Base-by-base conservation (phyloP, 768 basidiomycete species). In the Leccinellum albellum region DNA sequence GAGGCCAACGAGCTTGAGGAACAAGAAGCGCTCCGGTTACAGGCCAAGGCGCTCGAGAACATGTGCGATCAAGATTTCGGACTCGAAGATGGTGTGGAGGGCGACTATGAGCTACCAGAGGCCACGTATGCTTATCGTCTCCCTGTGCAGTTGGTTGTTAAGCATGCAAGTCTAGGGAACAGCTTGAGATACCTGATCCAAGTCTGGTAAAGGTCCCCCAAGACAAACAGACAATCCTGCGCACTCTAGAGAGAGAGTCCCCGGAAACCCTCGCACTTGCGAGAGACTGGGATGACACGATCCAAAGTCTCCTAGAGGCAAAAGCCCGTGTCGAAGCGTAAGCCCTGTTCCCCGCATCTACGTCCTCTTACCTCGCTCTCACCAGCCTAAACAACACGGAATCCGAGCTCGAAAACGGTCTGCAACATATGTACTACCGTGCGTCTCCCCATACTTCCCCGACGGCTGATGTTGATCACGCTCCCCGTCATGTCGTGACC, bases 391-490 rank as follows among this genome's bases (percentile, higher is more conserved):
- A 83, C 57, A 65, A 73, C 14, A 70, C 78, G 28, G 74, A 78
- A 45, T 69, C 81, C 0, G 82, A 88, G n/a, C 75, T 85, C 4
- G 79, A 76, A 55, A 75, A 85, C 24, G 89, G 89, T 50, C 83
- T 95, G 78, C 72, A 86, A 51, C 89, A 94, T 67, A 75, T 95
- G 45, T 87, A 96, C 73, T 91, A 96, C 68, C 95, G 95, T 94
- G 68, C 73, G 92, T 79, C 6, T n/a, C 32, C 42, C 53, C n/a
- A 3, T 31, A 20, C 48, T 17, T 54, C 40, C 24, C 24, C 42
- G 7, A 8, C 6, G 20, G 9, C 46, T 55, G 21, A 48, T 29
- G 6, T 21, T 50, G 28, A 53, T 57, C 26, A 54, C 42, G 1
- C 21, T 44, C 3, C 20, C 6, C 42, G 44, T 37, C 35, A 33